Conservation (phyloP, 345 rosid genomes). For the Zanthoxylum bungeanum region DNA sequence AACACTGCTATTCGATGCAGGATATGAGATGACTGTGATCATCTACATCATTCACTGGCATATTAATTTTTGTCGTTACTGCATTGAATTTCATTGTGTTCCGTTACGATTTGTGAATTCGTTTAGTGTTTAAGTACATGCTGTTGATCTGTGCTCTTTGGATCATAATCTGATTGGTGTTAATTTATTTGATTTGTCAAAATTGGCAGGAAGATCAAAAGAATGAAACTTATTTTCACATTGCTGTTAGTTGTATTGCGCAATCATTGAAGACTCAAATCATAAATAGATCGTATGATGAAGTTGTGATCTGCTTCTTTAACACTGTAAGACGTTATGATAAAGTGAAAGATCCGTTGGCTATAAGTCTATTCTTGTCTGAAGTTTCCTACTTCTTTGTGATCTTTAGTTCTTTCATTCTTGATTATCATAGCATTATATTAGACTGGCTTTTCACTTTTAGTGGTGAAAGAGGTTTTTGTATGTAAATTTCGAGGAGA, state of each 20-base stretch:
- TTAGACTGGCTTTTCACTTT: neutral
- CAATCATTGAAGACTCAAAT: conserved; percentile 81
- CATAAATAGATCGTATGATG: conserved; percentile 71
- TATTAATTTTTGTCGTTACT: too few species aligned
- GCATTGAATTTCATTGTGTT: neutral
- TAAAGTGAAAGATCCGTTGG: neutral
- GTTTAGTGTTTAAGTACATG: neutral
- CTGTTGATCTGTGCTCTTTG: conserved; percentile 7
- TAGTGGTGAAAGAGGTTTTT: too few species aligned
- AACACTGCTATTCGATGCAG: too few species aligned
- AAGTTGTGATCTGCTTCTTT: conserved; percentile 86
- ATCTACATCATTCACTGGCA: too few species aligned
- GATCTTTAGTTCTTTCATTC: neutral
- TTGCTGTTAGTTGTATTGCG: conserved; percentile 64
- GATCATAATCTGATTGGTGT: neutral
- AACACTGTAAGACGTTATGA: conserved; percentile 65
- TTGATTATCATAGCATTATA: neutral
- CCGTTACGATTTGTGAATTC: neutral
- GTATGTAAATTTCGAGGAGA: neutral
- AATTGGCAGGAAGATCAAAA: conserved; percentile 54
- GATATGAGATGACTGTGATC: too few species aligned
- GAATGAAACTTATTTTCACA: conserved; percentile 68
- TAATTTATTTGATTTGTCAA: neutral
- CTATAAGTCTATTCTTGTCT: neutral
- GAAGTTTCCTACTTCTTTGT: neutral